These are phyloP conservation scores for Colletotrichum eremochloae DNA, from an alignment of 2,329 filamentous ascomycete species.

Conservation along the genomic window DNA sequence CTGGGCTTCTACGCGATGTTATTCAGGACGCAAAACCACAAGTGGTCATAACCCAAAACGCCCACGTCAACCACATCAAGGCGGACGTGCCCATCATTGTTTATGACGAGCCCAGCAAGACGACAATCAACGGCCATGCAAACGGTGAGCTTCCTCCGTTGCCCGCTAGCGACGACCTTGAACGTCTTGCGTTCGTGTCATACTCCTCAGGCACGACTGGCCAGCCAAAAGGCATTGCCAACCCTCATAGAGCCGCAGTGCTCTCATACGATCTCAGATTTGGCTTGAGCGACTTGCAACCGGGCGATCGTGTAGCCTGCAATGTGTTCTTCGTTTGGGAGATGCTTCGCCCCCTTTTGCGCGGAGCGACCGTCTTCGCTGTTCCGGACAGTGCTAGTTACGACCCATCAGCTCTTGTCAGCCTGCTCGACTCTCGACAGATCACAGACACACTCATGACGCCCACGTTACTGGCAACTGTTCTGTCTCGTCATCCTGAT, in stretches of 20 bases:
- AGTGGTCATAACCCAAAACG: conserved; percentile 77
- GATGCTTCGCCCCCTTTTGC: conserved; percentile 80
- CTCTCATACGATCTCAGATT: conserved; percentile 82
- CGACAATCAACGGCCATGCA: conserved; percentile 36
- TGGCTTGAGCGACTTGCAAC: conserved; percentile 74
- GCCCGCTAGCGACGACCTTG: conserved; percentile 76
- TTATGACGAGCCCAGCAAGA: conserved; percentile 65
- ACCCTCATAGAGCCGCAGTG: conserved; percentile 80
- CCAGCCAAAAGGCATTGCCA: conserved; percentile 85
- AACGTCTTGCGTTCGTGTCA: conserved; percentile 82
- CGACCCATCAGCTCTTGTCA: conserved; percentile 80
- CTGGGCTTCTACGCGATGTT: conserved; percentile 80
- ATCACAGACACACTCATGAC: conserved; percentile 89
- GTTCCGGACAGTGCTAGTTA: conserved; percentile 84
- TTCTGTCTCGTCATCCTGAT: conserved; percentile 77
- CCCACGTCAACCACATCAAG: conserved; percentile 76
- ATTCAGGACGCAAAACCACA: conserved; percentile 80
- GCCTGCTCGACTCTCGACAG: conserved; percentile 73
- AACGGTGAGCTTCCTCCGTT: conserved; percentile 56
- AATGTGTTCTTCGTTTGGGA: conserved; percentile 93
- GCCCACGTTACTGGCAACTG: conserved; percentile 80
- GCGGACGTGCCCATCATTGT: conserved; percentile 73
- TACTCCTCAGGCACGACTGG: conserved; percentile 85
- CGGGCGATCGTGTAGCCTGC: conserved; percentile 84
- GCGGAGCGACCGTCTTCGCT: conserved; percentile 81